Percentiles rank a stretch among this genome's conserved stretches.
Evolutionary conservation across 2,329 filamentous ascomycete genomes (phyloP).

Genomic region (Penicillium sumatraense): DNA sequence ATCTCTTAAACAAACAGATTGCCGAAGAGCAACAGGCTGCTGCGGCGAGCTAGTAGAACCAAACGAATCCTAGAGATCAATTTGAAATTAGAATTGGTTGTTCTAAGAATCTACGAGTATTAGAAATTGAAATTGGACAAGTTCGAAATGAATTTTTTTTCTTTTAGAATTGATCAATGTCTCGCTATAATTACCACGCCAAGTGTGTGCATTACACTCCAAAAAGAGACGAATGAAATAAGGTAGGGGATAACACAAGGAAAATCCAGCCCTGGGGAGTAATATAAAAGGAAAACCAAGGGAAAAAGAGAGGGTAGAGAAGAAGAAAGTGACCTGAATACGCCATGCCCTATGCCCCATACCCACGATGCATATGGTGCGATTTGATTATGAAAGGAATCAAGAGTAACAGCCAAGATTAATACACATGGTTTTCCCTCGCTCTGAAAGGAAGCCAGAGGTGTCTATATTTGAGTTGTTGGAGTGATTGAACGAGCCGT

Average conservation of each 20-base stretch:
- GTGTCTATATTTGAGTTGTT: constrained; percentile 20
- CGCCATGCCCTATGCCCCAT: constrained; percentile 31
- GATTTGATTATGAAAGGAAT: constrained; percentile 17
- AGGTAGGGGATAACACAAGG: neutral
- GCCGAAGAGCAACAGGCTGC: constrained; percentile 27
- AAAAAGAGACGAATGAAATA: constrained; percentile 12
- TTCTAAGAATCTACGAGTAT: neutral
- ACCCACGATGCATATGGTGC: constrained; percentile 23
- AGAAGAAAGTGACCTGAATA: constrained; percentile 16
- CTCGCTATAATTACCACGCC: constrained; percentile 24
- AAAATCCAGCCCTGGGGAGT: constrained; percentile 8
- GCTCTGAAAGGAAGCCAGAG: constrained; percentile 1
- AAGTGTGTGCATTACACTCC: constrained; percentile 14
- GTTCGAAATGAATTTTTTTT: constrained; percentile 2
- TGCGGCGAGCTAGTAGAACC: neutral
- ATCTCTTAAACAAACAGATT: constrained; percentile 37
- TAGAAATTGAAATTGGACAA: neutral
- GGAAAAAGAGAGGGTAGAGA: too few species aligned
- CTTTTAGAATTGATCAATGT: constrained; percentile 7
- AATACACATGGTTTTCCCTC: constrained; percentile 12
- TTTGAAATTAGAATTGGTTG: neutral
- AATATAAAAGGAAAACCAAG: too few species aligned
- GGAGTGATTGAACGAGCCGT: neutral
- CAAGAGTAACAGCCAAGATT: constrained; percentile 10
- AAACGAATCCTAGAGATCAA: neutral